A percentile compares a stretch with the other conserved stretches of the same genome.
Conservation (phyloP, 495 filamentous ascomycete species). For the Penicillium cinerascens region DNA sequence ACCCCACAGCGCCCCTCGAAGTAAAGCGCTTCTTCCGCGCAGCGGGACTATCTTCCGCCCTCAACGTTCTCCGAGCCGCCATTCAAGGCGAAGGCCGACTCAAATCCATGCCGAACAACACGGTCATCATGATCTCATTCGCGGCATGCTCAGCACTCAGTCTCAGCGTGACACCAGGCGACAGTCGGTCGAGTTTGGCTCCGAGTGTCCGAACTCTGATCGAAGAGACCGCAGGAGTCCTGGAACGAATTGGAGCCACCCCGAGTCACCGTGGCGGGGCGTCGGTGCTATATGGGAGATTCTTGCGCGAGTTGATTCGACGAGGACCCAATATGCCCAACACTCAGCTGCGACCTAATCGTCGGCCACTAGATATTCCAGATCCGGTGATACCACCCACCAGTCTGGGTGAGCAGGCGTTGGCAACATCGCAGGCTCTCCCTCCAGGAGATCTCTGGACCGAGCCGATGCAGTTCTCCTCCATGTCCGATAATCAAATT, state of each 20-base stretch:
- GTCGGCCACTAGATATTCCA: slow-evolving; percentile 1
- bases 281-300: slow-evolving; percentile 59
- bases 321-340: slow-evolving; percentile 21
- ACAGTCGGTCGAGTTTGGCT: slow-evolving; percentile 53
- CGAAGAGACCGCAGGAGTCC: slow-evolving; percentile 63
- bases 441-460: slow-evolving; percentile 36
- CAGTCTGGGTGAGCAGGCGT: slow-evolving; percentile 14
- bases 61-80: slow-evolving; percentile 70
- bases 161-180: slow-evolving; percentile 55
- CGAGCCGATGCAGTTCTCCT: slow-evolving; percentile 60
- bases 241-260: slow-evolving; percentile 63
- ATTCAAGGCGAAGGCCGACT: slow-evolving; percentile 67
- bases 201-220: slow-evolving; percentile 66
- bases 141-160: slow-evolving; percentile 67
- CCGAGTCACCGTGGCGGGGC: slow-evolving; percentile 62
- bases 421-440: slow-evolving; percentile 17
- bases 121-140: slow-evolving; percentile 74
- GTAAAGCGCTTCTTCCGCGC: slow-evolving; percentile 69
- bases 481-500: slow-evolving; percentile 65
- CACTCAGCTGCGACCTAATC: neutral
- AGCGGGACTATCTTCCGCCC: slow-evolving; percentile 62
- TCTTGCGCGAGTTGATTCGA: slow-evolving; percentile 56
- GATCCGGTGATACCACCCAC: slow-evolving; percentile 15
- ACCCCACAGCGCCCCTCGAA: slow-evolving; percentile 64
- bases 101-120: slow-evolving; percentile 74